Conservation (phyloP, 2,329 filamentous ascomycete genomes). For the Dactylellina haptotyla region DNA sequence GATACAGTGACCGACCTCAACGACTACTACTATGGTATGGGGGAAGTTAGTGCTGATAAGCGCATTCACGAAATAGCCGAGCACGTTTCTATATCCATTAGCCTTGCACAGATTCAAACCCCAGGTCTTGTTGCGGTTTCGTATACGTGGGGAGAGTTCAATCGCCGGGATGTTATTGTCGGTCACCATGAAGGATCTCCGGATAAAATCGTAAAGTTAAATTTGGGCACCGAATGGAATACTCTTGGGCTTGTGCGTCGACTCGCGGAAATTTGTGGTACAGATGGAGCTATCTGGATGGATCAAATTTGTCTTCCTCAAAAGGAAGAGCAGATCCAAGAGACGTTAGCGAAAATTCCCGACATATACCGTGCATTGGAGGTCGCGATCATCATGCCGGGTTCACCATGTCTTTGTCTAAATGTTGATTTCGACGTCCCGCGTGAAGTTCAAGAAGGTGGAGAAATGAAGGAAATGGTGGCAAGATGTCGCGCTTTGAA, state of each 20-base stretch:
- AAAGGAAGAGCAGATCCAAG: slow-evolving; percentile 13
- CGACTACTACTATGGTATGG: not conserved
- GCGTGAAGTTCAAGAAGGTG: not conserved
- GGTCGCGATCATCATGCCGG: slow-evolving; percentile 8
- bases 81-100: not conserved
- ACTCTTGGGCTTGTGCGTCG: not conserved
- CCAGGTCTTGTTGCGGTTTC: slow-evolving; percentile 5
- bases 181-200: slow-evolving; percentile 1
- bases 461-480: not conserved
- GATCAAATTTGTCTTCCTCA: slow-evolving; percentile 17
- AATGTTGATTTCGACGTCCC: not conserved
- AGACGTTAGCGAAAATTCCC: not conserved
- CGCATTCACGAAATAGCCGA: not conserved
- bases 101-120: not conserved
- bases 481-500: not conserved
- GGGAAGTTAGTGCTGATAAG: not conserved
- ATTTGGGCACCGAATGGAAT: slow-evolving; percentile 10
- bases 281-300: slow-evolving; percentile 11
- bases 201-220: not conserved
- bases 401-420: not conserved
- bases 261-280: slow-evolving; percentile 2
- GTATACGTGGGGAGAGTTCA: slow-evolving; percentile 14
- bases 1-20: not conserved
- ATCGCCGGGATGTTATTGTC: not conserved
- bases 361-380: slow-evolving; percentile 11